Evolutionary conservation across 2,329 filamentous ascomycete genomes (phyloP).

Genomic region (Neurospora sp.): DNA sequence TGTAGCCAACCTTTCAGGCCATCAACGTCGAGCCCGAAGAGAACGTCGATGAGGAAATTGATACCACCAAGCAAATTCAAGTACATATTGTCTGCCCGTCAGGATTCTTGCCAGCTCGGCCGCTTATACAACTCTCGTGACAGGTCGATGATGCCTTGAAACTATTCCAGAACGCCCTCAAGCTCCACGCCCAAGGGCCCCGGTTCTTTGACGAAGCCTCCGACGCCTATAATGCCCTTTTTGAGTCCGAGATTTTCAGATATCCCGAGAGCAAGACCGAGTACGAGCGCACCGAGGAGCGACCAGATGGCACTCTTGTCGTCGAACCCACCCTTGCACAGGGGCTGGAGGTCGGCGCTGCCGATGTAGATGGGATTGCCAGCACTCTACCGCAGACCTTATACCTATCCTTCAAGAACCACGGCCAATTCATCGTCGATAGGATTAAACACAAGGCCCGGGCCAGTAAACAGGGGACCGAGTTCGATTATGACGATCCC

Average conservation of each 20-base stretch:
- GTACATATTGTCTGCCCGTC: constrained; percentile 23
- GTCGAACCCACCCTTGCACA: constrained; percentile 38
- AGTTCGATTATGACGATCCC: constrained; percentile 27
- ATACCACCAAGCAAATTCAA: constrained; percentile 91
- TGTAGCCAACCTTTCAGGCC: constrained; percentile 62
- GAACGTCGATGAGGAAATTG: constrained; percentile 79
- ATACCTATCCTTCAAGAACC: constrained; percentile 91
- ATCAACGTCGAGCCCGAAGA: constrained; percentile 94
- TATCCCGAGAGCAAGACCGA: constrained; percentile 82
- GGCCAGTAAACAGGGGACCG: constrained; percentile 15
- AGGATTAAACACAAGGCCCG: constrained; percentile 45
- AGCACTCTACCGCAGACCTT: constrained; percentile 81
- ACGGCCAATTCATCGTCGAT: constrained; percentile 87
- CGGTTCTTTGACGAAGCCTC: constrained; percentile 64
- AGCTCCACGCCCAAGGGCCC: constrained; percentile 80
- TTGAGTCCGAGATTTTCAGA: constrained; percentile 87
- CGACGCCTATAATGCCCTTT: constrained; percentile 73
- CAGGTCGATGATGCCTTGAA: constrained; percentile 92
- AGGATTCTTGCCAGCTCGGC: background rate
- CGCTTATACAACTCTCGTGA: background rate
- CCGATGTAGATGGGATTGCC: constrained; percentile 61
- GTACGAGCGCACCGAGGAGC: constrained; percentile 59
- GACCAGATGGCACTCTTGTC: constrained; percentile 38
- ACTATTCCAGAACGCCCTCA: constrained; percentile 83
- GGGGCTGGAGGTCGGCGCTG: constrained; percentile 45